Conservation (phyloP, 2,329 filamentous ascomycete genomes). For the Aschersonia sp. region DNA sequence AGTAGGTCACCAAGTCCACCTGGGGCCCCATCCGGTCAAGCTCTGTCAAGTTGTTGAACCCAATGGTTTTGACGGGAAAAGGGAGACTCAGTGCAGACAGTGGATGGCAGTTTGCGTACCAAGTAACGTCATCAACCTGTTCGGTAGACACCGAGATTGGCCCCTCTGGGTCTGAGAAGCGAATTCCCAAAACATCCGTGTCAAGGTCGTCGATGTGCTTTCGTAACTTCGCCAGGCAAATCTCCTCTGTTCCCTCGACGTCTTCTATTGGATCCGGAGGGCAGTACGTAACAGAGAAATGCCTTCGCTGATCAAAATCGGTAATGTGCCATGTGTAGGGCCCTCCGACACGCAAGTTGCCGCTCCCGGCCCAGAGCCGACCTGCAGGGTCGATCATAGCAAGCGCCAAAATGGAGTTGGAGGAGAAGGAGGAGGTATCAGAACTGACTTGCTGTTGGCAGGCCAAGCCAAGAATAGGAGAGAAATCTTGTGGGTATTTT, state of each 20-base stretch:
- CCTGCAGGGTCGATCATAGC: conserved; percentile 1
- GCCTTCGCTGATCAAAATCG: conserved; percentile 11
- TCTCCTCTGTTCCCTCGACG: conserved; percentile 7
- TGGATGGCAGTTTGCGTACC: conserved; percentile 11
- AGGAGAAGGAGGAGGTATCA: not conserved
- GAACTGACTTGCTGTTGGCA: not conserved
- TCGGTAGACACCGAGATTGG: conserved; percentile 7
- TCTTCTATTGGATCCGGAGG: not conserved
- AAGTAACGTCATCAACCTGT: conserved; percentile 13
- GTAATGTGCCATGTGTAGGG: conserved; percentile 11
- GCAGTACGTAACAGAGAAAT: conserved; percentile 8
- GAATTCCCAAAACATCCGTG: conserved; percentile 8
- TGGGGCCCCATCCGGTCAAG: conserved; percentile 12
- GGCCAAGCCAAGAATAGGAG: not conserved
- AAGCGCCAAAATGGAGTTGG: not conserved
- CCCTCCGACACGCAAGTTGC: conserved; percentile 4
- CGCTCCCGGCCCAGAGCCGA: conserved; percentile 1
- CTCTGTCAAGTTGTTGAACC: conserved; percentile 12
- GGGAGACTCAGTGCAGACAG: conserved; percentile 7
- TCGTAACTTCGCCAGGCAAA: conserved; percentile 9
- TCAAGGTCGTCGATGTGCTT: conserved; percentile 8
- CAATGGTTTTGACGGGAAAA: conserved; percentile 4
- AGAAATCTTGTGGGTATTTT: not conserved
- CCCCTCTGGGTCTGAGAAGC: conserved; percentile 8
- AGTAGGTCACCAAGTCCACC: conserved; percentile 12